phyloP scores from a whole-genome alignment of 768 basidiomycete genomes.

The Nidularia sp. region DNA sequence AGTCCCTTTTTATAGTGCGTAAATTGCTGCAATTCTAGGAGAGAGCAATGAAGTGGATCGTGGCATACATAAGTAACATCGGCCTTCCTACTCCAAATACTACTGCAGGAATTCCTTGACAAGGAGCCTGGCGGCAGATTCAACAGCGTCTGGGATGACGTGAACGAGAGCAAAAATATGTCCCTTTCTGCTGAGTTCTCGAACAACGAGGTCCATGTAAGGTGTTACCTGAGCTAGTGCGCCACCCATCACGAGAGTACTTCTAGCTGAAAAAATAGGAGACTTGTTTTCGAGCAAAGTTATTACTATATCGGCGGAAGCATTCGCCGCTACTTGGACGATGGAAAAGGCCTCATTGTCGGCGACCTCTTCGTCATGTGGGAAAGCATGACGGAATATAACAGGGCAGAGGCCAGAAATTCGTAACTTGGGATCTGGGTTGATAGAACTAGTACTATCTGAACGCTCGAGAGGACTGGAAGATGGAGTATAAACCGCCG shows the following conservation, averaged over 20 bases:
- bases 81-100: too few species aligned
- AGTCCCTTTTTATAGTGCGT: too few species aligned
- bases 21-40: too few species aligned
- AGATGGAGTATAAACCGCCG: constrained; percentile 16
- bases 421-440: constrained; percentile 18
- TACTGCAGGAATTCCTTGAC: too few species aligned
- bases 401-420: constrained; percentile 15
- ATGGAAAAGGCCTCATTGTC: constrained; percentile 16
- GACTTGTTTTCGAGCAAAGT: constrained; percentile 3
- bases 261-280: constrained; percentile 3
- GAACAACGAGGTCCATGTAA: constrained; percentile 2
- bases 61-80: too few species aligned
- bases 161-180: too few species aligned
- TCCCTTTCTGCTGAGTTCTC: too few species aligned
- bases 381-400: constrained; percentile 15
- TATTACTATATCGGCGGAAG: constrained; percentile 6
- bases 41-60: too few species aligned
- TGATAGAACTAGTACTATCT: not conserved
- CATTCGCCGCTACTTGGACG: constrained; percentile 9
- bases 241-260: constrained; percentile 17
- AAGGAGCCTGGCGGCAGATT: too few species aligned
- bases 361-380: not conserved
- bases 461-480: not conserved
- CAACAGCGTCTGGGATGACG: too few species aligned
- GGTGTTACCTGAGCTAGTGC: constrained; percentile 13